These are phyloP conservation scores for Pseudopyricularia javanii DNA, from an alignment of 2,329 filamentous ascomycete genomes.

Conservation along the genomic window DNA sequence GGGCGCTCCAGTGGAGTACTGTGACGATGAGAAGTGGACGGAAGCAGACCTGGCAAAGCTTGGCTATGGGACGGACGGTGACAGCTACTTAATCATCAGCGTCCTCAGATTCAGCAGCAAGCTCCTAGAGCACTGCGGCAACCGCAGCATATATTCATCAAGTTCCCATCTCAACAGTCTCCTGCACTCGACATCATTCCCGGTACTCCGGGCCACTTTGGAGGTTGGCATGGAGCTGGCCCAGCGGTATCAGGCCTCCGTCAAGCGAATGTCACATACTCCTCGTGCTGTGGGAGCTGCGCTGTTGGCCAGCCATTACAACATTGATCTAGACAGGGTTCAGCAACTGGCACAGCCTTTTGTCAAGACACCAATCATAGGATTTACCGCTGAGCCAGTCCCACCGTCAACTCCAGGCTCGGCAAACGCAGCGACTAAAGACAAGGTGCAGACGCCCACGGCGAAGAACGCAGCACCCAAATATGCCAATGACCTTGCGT, in stretches of 20 bases:
- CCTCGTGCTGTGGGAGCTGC: slow-evolving; percentile 56
- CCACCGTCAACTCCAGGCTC: slow-evolving; percentile 42
- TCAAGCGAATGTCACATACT: slow-evolving; percentile 60
- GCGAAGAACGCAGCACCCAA: slow-evolving; percentile 41
- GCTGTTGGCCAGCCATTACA: slow-evolving; percentile 75
- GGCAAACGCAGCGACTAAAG: slow-evolving; percentile 57
- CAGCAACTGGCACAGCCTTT: slow-evolving; percentile 77
- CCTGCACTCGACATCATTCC: slow-evolving; percentile 73
- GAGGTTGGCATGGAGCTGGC: slow-evolving; percentile 76
- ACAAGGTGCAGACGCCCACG: slow-evolving; percentile 44
- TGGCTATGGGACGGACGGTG: slow-evolving; percentile 62
- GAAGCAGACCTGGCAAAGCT: slow-evolving; percentile 37
- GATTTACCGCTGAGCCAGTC: slow-evolving; percentile 31
- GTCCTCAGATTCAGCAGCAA: slow-evolving; percentile 78
- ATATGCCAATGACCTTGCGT: slow-evolving; percentile 74
- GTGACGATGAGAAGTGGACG: slow-evolving; percentile 35
- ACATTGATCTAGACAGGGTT: slow-evolving; percentile 66
- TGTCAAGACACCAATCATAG: slow-evolving; percentile 52
- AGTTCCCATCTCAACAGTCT: slow-evolving; percentile 81
- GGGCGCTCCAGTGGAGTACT: slow-evolving; percentile 35
- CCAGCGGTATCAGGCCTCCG: slow-evolving; percentile 82
- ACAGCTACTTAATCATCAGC: slow-evolving; percentile 65
- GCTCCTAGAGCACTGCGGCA: slow-evolving; percentile 88
- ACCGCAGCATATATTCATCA: slow-evolving; percentile 90
- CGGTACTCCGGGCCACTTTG: slow-evolving; percentile 65